Base-by-base conservation (phyloP, 176 grass and related monocot species). In the Phragmites australis region DNA sequence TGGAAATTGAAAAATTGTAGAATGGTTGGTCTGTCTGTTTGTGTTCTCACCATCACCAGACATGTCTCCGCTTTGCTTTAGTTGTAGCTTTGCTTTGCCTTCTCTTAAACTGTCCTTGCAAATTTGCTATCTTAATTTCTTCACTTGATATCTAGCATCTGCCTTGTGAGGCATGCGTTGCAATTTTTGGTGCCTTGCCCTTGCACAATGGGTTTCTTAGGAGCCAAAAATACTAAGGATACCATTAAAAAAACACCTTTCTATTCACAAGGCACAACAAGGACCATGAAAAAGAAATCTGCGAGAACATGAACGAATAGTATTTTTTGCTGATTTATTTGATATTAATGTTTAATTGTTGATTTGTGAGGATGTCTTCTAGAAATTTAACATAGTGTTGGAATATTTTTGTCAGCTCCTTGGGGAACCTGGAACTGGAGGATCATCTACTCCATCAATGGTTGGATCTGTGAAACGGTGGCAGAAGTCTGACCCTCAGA, bases 401-500 rank as follows among this genome's bases (percentile, higher is more conserved):
- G 42, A 55, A 66, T 88, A 40, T 86, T 87, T 81, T 80, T 53
- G 39, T 15, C 81, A 98, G 92, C 84, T 98, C 77, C 84, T 94
- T 15, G 95, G 95, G 66, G 92, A 98, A 87, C 95, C 92, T 83
- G 96, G 92, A 65, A 79, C 83, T 78, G 96, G 96, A 83, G 96
- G 96, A 77, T 91, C 92, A 88, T 94, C 90, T 78, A 98, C 96
- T 49, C 96, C 96, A 64, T 94, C 96, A 46, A 91, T 98, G 90
- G 96, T 94, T 50, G 96, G 96, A 45, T 87, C 92, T 68, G 96
- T 98, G 77, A 98, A 89, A 75, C 72, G 79, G 47, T 98, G 96
- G 92, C 90, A 93, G 40, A 98, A 94, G 18, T 87, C 84, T 49
- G 90, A 93, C 41, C 92, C 90, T 72, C 87, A 90, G 72, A 94